Conservation (phyloP, 768 basidiomycete genomes). For the Suillus paluster region DNA sequence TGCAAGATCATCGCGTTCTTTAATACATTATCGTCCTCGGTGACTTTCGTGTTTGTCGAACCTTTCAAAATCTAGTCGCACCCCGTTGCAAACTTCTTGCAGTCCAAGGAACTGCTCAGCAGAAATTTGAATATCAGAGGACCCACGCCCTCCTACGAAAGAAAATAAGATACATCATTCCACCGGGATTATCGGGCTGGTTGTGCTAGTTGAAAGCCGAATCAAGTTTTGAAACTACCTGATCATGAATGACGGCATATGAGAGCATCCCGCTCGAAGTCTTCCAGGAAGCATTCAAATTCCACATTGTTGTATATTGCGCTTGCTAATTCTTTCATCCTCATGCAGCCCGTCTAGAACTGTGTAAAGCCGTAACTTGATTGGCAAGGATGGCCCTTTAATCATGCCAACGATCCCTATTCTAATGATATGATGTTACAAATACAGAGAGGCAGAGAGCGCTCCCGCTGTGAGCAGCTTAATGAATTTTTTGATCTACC, state of each 20-base stretch:
- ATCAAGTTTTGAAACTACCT: not conserved
- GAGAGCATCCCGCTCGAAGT: conserved; percentile 51
- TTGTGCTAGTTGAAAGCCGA: not conserved
- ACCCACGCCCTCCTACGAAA: too few relatives aligned
- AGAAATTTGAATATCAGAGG: not conserved
- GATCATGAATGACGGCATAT: conserved; percentile 32
- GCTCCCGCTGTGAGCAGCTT: too few relatives aligned
- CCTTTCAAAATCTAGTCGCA: not conserved
- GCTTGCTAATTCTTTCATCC: not conserved
- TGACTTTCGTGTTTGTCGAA: too few relatives aligned
- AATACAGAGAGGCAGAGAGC: too few relatives aligned
- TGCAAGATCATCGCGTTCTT: too few relatives aligned
- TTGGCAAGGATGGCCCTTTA: too few relatives aligned
- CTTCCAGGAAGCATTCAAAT: conserved; percentile 52
- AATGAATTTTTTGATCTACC: too few relatives aligned
- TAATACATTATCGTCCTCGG: not conserved
- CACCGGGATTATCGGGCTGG: not conserved
- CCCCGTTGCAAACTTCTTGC: not conserved
- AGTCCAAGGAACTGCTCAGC: not conserved
- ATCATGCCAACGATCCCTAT: too few relatives aligned
- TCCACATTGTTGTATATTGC: conserved; percentile 50
- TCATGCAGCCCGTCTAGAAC: conserved; percentile 53
- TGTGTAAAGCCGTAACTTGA: too few relatives aligned
- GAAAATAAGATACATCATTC: too few relatives aligned
- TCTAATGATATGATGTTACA: too few relatives aligned